phyloP scores from a whole-genome alignment of 106 monocot species.

The Dendrobium chrysotoxum region DNA sequence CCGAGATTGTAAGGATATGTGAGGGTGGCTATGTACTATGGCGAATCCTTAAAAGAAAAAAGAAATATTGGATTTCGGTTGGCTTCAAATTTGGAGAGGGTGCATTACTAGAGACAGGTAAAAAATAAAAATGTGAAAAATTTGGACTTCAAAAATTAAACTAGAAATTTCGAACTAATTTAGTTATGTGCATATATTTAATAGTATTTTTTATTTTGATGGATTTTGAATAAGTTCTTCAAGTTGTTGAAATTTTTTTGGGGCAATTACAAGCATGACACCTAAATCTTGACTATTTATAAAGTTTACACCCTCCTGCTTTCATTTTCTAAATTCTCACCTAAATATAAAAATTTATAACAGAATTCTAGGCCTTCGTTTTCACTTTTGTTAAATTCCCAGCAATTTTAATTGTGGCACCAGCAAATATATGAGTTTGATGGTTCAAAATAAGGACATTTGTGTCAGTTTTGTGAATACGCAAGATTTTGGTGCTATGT shows the following conservation, averaged over 20 bases:
- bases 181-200: not conserved
- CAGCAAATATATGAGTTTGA: too few relatives aligned
- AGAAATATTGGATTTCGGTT: not conserved
- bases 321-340: too few relatives aligned
- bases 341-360: too few relatives aligned
- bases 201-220: not conserved
- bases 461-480: too few relatives aligned
- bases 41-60: not conserved
- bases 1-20: not conserved
- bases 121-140: not conserved
- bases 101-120: not conserved
- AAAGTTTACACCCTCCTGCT: too few relatives aligned
- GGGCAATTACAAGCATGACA: too few relatives aligned
- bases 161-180: not conserved
- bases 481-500: too few relatives aligned
- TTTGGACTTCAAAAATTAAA: not conserved
- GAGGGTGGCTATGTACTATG: not conserved
- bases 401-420: too few relatives aligned
- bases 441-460: too few relatives aligned
- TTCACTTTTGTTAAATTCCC: not conserved
- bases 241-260: not conserved
- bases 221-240: not conserved
- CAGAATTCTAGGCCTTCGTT: too few relatives aligned
- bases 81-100: not conserved
- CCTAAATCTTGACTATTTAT: too few relatives aligned